Conservation (phyloP, 179 eudicot genomes). For the Spergularia azorica region DNA sequence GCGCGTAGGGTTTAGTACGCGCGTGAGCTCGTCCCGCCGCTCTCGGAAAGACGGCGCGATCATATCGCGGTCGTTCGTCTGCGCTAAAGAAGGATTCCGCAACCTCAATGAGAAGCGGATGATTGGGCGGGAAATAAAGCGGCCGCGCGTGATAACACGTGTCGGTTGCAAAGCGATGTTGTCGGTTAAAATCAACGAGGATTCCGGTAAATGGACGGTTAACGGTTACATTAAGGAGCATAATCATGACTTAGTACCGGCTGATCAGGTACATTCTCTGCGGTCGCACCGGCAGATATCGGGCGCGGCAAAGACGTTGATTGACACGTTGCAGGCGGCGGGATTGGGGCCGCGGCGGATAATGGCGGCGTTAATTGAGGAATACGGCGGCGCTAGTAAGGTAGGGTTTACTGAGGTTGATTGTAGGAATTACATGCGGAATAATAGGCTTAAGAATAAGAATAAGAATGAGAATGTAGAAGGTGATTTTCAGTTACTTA, state of each 20-base stretch:
- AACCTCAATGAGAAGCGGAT: constrained; percentile 50
- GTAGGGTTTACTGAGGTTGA: constrained; percentile 80
- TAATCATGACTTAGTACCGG: constrained; percentile 64
- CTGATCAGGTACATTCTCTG: constrained; percentile 62
- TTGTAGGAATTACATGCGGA: constrained; percentile 74
- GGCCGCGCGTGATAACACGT: constrained; percentile 60
- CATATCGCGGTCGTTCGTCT: constrained; percentile 57
- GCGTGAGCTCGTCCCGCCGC: constrained; percentile 67
- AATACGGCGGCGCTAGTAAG: constrained; percentile 65
- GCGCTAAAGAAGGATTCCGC: constrained; percentile 70
- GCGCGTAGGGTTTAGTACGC: constrained; percentile 74
- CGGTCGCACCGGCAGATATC: constrained; percentile 70
- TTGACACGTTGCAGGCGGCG: constrained; percentile 67
- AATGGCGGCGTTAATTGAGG: constrained; percentile 63
- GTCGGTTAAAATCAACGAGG: constrained; percentile 59
- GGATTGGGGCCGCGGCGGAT: constrained; percentile 70
- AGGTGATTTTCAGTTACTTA: constrained; percentile 53
- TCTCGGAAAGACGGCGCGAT: constrained; percentile 64
- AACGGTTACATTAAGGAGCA: constrained; percentile 57
- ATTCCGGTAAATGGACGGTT: constrained; percentile 67
- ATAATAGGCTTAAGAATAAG: constrained; percentile 28
- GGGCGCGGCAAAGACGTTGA: constrained; percentile 65
- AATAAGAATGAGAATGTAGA: constrained; percentile 33
- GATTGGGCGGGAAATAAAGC: constrained; percentile 49
- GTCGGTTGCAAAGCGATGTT: constrained; percentile 77